These are phyloP conservation scores for Eucalyptus guilfoylei DNA, from an alignment of 345 rosid species.

Conservation along the genomic window DNA sequence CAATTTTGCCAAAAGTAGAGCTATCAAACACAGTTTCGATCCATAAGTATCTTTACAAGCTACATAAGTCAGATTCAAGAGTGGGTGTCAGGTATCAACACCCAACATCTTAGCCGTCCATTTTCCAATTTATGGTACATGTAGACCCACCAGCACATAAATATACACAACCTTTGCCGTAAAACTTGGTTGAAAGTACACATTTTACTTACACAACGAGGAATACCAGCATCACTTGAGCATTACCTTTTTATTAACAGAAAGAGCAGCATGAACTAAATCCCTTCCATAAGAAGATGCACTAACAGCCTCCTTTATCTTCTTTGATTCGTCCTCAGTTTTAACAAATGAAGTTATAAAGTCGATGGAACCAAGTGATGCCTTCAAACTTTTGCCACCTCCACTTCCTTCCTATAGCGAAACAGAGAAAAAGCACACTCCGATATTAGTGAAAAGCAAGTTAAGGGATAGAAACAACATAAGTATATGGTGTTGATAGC, in stretches of 20 bases:
- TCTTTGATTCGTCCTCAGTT: conserved; percentile 63
- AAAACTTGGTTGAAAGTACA: background rate
- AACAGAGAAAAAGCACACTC: background rate
- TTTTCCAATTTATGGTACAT: background rate
- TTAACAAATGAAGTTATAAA: conserved; percentile 72
- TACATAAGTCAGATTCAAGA: background rate
- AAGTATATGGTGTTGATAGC: background rate
- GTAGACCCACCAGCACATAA: background rate
- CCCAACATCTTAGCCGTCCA: background rate
- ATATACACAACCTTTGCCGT: background rate
- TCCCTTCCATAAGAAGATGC: conserved; percentile 71
- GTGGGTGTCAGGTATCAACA: background rate
- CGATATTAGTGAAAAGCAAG: background rate
- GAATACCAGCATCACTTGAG: background rate
- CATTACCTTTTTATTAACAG: conserved; percentile 75
- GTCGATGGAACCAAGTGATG: conserved; percentile 92
- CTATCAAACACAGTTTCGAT: background rate
- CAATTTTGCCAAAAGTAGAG: background rate
- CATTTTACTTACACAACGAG: background rate
- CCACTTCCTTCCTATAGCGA: conserved; percentile 51
- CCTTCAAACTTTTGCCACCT: conserved; percentile 42
- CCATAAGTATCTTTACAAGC: background rate
- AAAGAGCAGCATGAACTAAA: conserved; percentile 95
- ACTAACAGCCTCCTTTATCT: conserved; percentile 71
- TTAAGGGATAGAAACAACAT: background rate